Conservation (phyloP, 2,329 filamentous ascomycete species). For the Zymoseptoria ardabiliae region DNA sequence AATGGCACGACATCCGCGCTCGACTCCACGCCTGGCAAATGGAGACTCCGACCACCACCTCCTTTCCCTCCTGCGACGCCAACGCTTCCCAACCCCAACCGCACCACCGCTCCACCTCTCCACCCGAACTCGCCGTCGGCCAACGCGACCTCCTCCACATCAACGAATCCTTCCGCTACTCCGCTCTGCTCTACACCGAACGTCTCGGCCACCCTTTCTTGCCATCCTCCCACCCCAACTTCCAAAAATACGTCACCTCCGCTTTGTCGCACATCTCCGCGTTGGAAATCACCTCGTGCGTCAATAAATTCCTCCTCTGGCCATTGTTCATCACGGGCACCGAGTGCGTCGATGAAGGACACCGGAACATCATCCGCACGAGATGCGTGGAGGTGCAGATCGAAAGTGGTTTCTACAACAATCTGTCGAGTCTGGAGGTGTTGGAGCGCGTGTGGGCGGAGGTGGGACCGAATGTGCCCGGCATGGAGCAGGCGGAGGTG, state of each 20-base stretch:
- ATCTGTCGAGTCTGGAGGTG: constrained; percentile 75
- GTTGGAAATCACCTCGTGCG: constrained; percentile 62
- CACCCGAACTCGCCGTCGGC: constrained; percentile 17
- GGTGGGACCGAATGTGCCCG: constrained; percentile 17
- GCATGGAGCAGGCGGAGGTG: constrained; percentile 22
- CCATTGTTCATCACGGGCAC: constrained; percentile 85
- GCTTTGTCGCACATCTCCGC: constrained; percentile 77
- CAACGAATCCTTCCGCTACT: constrained; percentile 83
- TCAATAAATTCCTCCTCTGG: constrained; percentile 89
- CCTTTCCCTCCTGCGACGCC: neutral
- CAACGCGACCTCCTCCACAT: constrained; percentile 73
- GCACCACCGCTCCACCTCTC: constrained; percentile 16
- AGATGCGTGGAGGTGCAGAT: constrained; percentile 81
- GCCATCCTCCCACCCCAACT: constrained; percentile 65
- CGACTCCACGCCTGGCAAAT: constrained; percentile 78
- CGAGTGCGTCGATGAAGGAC: constrained; percentile 74
- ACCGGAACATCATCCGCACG: constrained; percentile 69
- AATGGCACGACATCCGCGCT: constrained; percentile 74
- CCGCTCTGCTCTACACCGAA: constrained; percentile 82
- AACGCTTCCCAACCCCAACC: constrained; percentile 27
- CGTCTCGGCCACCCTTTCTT: constrained; percentile 71
- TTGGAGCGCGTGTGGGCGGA: constrained; percentile 73
- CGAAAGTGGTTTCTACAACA: constrained; percentile 89
- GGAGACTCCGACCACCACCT: constrained; percentile 32
- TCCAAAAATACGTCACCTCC: constrained; percentile 75